phyloP scores from a whole-genome alignment of 306 rosid species.

The Ormosia semicastrata region DNA sequence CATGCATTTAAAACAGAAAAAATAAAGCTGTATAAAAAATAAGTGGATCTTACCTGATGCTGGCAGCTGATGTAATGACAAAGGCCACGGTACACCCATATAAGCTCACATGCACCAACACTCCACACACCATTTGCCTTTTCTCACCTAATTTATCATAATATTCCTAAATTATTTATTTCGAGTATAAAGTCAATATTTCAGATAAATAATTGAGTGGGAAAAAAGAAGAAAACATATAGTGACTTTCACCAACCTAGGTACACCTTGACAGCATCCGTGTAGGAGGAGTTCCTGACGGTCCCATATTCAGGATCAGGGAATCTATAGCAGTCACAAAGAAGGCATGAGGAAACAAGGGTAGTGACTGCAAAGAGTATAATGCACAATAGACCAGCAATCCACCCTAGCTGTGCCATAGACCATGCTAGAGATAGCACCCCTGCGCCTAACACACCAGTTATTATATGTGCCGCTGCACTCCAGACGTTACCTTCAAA shows the following conservation, averaged over 20 bases:
- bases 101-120: slow-evolving; percentile 20
- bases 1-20: background rate
- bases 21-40: background rate
- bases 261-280: slow-evolving; percentile 47
- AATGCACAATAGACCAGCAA: slow-evolving; percentile 51
- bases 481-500: slow-evolving; percentile 48
- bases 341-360: slow-evolving; percentile 43
- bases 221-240: no score
- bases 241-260: no score
- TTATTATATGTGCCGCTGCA: slow-evolving; percentile 64
- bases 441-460: slow-evolving; percentile 84
- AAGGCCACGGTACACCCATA: slow-evolving; percentile 47
- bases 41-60: slow-evolving; percentile 39
- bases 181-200: no score
- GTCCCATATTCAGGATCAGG: slow-evolving; percentile 47
- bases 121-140: slow-evolving; percentile 11
- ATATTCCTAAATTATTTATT: no score
- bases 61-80: slow-evolving; percentile 51
- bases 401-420: slow-evolving; percentile 79
- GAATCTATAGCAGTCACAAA: slow-evolving; percentile 53
- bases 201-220: no score
- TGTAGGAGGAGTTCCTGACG: slow-evolving; percentile 31
- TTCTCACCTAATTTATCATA: background rate
- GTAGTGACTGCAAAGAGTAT: slow-evolving; percentile 51
- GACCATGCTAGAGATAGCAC: slow-evolving; percentile 79